phyloP scores from a whole-genome alignment of 306 rosid species.

The Prunus davidiana region DNA sequence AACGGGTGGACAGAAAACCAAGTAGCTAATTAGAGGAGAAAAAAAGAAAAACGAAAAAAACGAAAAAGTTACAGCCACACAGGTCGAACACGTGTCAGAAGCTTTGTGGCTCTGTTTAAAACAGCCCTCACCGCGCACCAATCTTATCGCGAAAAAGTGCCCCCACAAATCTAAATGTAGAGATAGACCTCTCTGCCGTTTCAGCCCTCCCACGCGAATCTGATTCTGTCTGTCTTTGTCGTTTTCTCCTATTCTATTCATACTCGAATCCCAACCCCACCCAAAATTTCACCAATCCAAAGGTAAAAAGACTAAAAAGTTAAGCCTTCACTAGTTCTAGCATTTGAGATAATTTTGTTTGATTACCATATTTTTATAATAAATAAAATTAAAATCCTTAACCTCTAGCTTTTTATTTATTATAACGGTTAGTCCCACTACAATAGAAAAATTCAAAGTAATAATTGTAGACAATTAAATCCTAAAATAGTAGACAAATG shows the following conservation, averaged over 20 bases:
- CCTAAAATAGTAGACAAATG: no score
- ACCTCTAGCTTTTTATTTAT: no score
- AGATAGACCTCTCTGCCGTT: neutral
- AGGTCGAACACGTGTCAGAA: neutral
- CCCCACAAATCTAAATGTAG: constrained; percentile 13
- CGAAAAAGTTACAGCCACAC: neutral
- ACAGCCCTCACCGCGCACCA: neutral
- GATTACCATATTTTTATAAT: no score
- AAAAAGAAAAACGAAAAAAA: neutral
- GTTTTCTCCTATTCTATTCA: neutral
- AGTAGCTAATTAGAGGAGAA: neutral
- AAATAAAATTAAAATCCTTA: no score
- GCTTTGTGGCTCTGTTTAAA: neutral
- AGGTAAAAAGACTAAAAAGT: neutral
- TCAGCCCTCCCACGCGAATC: constrained; percentile 14
- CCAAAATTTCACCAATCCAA: neutral
- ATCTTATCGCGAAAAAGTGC: constrained; percentile 7
- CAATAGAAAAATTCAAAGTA: no score
- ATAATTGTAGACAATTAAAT: no score
- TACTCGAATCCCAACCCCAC: neutral
- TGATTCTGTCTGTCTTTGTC: constrained; percentile 3
- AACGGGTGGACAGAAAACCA: neutral
- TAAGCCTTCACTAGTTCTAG: no score
- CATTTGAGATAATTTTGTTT: no score
- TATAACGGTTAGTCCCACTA: no score